Evolutionary conservation across 306 rosid genomes (phyloP).

Genomic region (Glycine tomentella): DNA sequence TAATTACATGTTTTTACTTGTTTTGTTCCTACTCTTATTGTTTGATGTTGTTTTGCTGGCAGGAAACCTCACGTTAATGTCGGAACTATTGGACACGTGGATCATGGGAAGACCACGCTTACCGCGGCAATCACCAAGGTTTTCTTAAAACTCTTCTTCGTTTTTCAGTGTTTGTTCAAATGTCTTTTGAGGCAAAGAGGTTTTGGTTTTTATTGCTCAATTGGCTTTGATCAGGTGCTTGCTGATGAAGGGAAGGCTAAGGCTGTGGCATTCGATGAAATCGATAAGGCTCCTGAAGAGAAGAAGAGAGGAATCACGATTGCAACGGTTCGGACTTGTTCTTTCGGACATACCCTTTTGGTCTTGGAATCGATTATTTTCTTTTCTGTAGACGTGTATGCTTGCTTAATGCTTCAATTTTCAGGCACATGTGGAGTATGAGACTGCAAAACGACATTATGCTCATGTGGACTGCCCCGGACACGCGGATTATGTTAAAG

Average conservation of each 20-base stretch:
- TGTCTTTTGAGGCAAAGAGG: neutral
- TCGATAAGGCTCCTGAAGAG: slow-evolving; percentile 99
- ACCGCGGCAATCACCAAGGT: slow-evolving; percentile 56
- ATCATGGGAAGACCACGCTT: slow-evolving; percentile 55
- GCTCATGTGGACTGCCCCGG: slow-evolving; percentile 97
- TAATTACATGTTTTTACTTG: neutral
- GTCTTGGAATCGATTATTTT: neutral
- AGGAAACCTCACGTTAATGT: slow-evolving; percentile 58
- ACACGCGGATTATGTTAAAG: slow-evolving; percentile 95
- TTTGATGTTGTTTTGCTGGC: neutral
- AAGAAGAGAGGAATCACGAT: slow-evolving; percentile 94
- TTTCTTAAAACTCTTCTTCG: neutral
- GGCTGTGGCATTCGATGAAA: slow-evolving; percentile 90
- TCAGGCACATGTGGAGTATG: slow-evolving; percentile 97
- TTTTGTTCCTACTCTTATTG: neutral
- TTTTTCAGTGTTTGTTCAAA: neutral
- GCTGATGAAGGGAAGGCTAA: slow-evolving; percentile 96
- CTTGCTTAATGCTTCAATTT: neutral
- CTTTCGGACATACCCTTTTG: neutral
- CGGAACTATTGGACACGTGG: slow-evolving; percentile 57
- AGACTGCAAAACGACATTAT: slow-evolving; percentile 80
- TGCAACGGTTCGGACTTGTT: slow-evolving; percentile 72
- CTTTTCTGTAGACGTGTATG: neutral
- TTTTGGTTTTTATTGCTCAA: neutral
- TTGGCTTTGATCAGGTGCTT: slow-evolving; percentile 62